A percentile compares a stretch with the other conserved stretches of the same genome.
Evolutionary conservation across 345 rosid species (phyloP).

Genomic region (Arabidopsis suecica): DNA sequence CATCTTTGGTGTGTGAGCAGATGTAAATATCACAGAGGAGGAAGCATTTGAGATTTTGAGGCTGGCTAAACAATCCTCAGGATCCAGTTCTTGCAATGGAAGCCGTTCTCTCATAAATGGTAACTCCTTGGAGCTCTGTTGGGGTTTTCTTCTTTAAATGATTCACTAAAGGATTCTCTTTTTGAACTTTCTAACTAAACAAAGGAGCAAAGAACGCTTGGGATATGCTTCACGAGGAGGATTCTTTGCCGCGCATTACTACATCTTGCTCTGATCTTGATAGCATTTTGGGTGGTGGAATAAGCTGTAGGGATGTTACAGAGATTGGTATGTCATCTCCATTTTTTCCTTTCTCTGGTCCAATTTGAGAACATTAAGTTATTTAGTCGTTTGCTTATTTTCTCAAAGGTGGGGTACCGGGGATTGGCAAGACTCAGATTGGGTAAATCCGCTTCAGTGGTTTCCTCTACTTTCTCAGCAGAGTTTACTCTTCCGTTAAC

Average conservation of each 20-base stretch:
- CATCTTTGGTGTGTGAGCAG: slow-evolving; percentile 43
- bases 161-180: slow-evolving; percentile 21
- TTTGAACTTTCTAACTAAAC: not conserved
- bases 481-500: slow-evolving; percentile 21
- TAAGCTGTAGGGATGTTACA: slow-evolving; percentile 89
- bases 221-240: slow-evolving; percentile 88
- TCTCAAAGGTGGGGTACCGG: slow-evolving; percentile 77
- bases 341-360: not conserved
- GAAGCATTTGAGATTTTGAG: slow-evolving; percentile 70
- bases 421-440: slow-evolving; percentile 95
- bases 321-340: slow-evolving; percentile 67
- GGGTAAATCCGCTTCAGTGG: slow-evolving; percentile 52
- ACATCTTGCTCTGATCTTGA: slow-evolving; percentile 88
- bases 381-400: slow-evolving; percentile 1
- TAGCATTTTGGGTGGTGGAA: slow-evolving; percentile 85
- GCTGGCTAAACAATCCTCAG: slow-evolving; percentile 45
- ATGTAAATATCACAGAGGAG: slow-evolving; percentile 54
- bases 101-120: slow-evolving; percentile 52
- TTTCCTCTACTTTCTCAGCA: slow-evolving; percentile 26
- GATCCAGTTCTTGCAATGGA: slow-evolving; percentile 37
- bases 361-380: slow-evolving; percentile 13
- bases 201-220: slow-evolving; percentile 87
- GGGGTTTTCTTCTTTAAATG: slow-evolving; percentile 7
- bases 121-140: slow-evolving; percentile 32
- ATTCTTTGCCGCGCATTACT: slow-evolving; percentile 62